Conservation (phyloP, 768 basidiomycete genomes). For the Chalciporus sphaerocephalus region DNA sequence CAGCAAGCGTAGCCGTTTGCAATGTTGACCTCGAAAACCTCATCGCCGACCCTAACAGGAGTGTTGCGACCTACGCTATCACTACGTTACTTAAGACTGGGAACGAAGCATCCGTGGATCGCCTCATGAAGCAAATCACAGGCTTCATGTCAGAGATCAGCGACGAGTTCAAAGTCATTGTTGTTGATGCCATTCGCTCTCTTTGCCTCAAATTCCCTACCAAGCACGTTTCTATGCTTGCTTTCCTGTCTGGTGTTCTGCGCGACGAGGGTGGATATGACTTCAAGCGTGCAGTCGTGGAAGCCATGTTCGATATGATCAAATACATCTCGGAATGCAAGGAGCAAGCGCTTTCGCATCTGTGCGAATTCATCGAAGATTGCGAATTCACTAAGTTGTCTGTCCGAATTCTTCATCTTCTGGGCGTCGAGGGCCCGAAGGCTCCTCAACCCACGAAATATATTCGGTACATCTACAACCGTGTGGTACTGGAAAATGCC, state of each 20-base stretch:
- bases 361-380: conserved; percentile 99
- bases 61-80: conserved; percentile 97
- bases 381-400: conserved; percentile 99
- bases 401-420: conserved; percentile 90
- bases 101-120: conserved; percentile 97
- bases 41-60: conserved; percentile 92
- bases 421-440: conserved; percentile 94
- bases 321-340: conserved; percentile 94
- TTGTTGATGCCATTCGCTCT: conserved; percentile 96
- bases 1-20: conserved; percentile 81
- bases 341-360: conserved; percentile 94
- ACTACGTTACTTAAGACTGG: conserved; percentile 99
- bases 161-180: conserved; percentile 99
- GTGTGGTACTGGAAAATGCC: conserved; percentile 96
- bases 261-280: conserved; percentile 99
- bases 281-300: conserved; percentile 98
- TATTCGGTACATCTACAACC: conserved; percentile 99
- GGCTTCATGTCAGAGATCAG: conserved; percentile 99
- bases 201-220: conserved; percentile 98
- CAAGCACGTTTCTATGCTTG: conserved; percentile 95
- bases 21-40: conserved; percentile 96
- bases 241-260: conserved; percentile 93
- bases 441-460: conserved; percentile 97
- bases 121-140: conserved; percentile 98
- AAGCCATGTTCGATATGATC: conserved; percentile 99